Evolutionary conservation across 352 stramenopile species (phyloP).

Genomic region (Pythium rishiriense): DNA sequence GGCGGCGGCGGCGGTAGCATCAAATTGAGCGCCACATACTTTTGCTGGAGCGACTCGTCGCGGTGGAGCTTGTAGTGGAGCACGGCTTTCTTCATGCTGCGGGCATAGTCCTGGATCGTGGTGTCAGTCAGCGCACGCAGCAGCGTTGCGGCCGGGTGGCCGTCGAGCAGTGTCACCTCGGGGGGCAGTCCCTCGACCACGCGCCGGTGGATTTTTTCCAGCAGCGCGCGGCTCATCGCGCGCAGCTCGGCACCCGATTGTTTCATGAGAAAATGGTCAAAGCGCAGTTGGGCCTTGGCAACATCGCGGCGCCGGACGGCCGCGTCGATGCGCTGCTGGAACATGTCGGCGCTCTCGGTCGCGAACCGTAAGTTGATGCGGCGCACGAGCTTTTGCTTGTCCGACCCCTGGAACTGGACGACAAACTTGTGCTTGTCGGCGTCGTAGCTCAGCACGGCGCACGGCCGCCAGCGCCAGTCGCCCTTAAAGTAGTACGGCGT

Average conservation of each 20-base stretch:
- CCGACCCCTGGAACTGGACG: constrained; percentile 85
- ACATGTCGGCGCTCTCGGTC: constrained; percentile 63
- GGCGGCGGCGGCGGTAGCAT: constrained; percentile 32
- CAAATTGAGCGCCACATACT: constrained; percentile 76
- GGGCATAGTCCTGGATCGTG: constrained; percentile 88
- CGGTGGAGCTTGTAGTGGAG: constrained; percentile 64
- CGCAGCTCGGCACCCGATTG: constrained; percentile 73
- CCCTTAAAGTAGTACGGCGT: constrained; percentile 86
- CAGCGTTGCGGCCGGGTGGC: constrained; percentile 52
- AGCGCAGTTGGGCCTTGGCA: constrained; percentile 86
- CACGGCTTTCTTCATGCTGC: constrained; percentile 92
- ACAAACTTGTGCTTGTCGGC: constrained; percentile 63
- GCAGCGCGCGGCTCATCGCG: constrained; percentile 72
- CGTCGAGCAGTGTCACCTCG: constrained; percentile 58
- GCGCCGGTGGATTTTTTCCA: constrained; percentile 84
- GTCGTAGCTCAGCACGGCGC: constrained; percentile 67
- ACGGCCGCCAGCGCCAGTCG: constrained; percentile 84
- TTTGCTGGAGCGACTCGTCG: constrained; percentile 54
- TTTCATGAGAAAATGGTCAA: constrained; percentile 89
- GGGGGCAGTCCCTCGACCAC: constrained; percentile 81
- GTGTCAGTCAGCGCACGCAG: constrained; percentile 87
- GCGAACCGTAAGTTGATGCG: constrained; percentile 93
- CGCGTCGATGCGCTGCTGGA: constrained; percentile 72
- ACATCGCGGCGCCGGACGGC: constrained; percentile 64
- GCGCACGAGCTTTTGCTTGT: constrained; percentile 84